phyloP scores from a whole-genome alignment of 2,329 filamentous ascomycete species.

The Chaetomiaceae sp. region DNA sequence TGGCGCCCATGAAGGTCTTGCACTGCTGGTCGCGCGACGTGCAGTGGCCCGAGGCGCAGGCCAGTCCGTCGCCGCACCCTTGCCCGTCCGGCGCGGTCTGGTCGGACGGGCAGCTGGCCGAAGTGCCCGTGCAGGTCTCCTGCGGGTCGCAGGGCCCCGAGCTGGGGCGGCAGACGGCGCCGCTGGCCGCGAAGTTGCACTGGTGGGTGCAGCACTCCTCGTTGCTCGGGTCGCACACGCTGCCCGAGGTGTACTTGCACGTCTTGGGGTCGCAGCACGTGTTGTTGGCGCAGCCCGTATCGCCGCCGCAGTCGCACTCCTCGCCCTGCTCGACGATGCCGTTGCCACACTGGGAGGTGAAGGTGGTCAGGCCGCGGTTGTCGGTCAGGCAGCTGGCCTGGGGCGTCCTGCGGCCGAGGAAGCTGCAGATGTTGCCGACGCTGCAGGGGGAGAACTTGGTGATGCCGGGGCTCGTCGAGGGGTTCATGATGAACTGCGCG shows the following conservation, averaged over 20 bases:
- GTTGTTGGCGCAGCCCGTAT: conserved; percentile 64
- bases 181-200: conserved; percentile 62
- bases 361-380: conserved; percentile 76
- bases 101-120: conserved; percentile 69
- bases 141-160: conserved; percentile 78
- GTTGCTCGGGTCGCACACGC: conserved; percentile 75
- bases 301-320: conserved; percentile 91
- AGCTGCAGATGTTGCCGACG: conserved; percentile 89
- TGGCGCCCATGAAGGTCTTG: conserved; percentile 67
- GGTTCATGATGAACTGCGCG: conserved; percentile 91
- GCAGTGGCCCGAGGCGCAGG: conserved; percentile 89
- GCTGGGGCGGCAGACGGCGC: conserved; percentile 71
- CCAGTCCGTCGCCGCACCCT: conserved; percentile 61
- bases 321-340: conserved; percentile 93
- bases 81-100: conserved; percentile 62
- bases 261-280: conserved; percentile 78
- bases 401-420: conserved; percentile 69
- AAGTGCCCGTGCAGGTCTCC: conserved; percentile 72
- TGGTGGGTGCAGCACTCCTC: conserved; percentile 69
- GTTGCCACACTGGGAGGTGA: conserved; percentile 85
- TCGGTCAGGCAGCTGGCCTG: conserved; percentile 72
- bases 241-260: conserved; percentile 71
- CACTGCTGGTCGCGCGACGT: conserved; percentile 89
- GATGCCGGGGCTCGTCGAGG: conserved; percentile 69
- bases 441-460: conserved; percentile 79